Evolutionary conservation across 176 grass and related monocot genomes (phyloP), one percentile per base, ranked within the genome.

Genomic region (Dendrocalamus sinicus): DNA sequence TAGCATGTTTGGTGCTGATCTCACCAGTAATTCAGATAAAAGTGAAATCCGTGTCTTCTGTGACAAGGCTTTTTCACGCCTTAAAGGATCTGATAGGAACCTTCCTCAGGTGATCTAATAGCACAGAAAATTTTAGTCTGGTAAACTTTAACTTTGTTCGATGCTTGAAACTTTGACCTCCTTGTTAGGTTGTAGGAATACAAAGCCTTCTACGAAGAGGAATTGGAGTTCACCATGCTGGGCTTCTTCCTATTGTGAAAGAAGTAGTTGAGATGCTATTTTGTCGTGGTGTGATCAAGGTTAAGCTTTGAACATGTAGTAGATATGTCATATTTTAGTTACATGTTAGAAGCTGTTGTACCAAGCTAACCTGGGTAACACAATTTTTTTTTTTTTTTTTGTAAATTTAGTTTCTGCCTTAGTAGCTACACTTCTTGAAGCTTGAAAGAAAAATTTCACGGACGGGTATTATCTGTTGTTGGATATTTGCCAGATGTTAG

Each of bases 201-300:
- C 93, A 98, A 92, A 90, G 92, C 72, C 85, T 94, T 72, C 88
- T 98, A 62, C 87, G 87, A 73, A 92, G 93, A 93, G 96, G 96
- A 64, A 92, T 98, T 77, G 93, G 93, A 66, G 93, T 95, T 52
- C 96, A 98, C 78, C 96, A 98, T 89, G 93, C 96, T 75, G 96
- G 96, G 58, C 93, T 98, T 90, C 96, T 98, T 91, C 96, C 96
- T 81, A 98, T 98, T 71, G 93, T 95, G 44, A 98, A 98, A 86
- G 93, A 98, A 98, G 96, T 98, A 62, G 96, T 98, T 72, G 96
- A 98, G 78, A 98, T 98, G 96, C 91, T 98, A 24, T 98, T 98
- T 85, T 98, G 96, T 85, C 91, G 88, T 74, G 96, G 96, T 23
- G 91, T 95, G 48, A 95, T 98, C 62, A 98, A 98, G 96, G 95